These are phyloP conservation scores for Butyriboletus loyo DNA, from an alignment of 768 basidiomycete genomes.

Conservation along the genomic window DNA sequence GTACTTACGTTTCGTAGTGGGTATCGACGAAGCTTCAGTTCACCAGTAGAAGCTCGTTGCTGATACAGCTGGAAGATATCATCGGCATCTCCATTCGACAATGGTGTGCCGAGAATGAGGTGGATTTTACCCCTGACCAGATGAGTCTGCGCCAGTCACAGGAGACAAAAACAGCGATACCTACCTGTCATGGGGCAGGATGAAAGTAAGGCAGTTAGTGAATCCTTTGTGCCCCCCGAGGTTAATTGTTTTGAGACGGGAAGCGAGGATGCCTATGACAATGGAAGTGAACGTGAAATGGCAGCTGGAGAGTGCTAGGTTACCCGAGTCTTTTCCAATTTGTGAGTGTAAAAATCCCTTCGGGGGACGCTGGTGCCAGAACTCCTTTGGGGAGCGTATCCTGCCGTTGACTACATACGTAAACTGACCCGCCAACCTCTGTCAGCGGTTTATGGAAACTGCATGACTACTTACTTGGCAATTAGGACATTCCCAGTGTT, in stretches of 20 bases:
- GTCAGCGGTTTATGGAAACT: neutral
- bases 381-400: slow-evolving; percentile 34
- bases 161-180: slow-evolving; percentile 4
- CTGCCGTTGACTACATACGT: slow-evolving; percentile 17
- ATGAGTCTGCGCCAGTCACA: neutral
- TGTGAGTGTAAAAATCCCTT: slow-evolving; percentile 27
- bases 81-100: slow-evolving; percentile 46
- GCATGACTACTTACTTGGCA: slow-evolving; percentile 46
- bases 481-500: slow-evolving; percentile 63
- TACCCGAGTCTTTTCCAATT: slow-evolving; percentile 31
- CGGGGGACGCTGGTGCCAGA: slow-evolving; percentile 33
- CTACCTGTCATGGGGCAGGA: slow-evolving; percentile 47
- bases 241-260: slow-evolving; percentile 14
- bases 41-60: slow-evolving; percentile 52
- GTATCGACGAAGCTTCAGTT: slow-evolving; percentile 65
- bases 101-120: slow-evolving; percentile 42
- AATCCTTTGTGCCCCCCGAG: slow-evolving; percentile 23
- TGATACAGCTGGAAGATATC: slow-evolving; percentile 65
- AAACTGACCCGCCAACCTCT: slow-evolving; percentile 7
- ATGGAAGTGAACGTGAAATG: neutral
- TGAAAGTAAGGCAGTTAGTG: slow-evolving; percentile 44
- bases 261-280: slow-evolving; percentile 18
- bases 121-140: slow-evolving; percentile 56
- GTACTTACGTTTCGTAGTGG: slow-evolving; percentile 58
- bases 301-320: neutral